Conservation (phyloP, 2,329 filamentous ascomycete genomes). For the Fusarium hostae region DNA sequence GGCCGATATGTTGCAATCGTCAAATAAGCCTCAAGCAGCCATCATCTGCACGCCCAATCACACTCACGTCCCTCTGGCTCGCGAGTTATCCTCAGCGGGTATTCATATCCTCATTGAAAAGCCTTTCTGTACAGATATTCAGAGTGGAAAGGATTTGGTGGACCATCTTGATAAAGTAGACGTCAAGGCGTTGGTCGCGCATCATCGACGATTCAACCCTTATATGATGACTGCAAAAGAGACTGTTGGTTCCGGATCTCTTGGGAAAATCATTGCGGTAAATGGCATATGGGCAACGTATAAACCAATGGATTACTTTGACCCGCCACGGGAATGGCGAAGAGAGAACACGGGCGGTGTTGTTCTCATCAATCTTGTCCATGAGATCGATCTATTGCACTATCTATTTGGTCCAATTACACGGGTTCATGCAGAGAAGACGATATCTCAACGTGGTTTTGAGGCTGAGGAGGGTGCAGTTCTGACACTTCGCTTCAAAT, state of each 20-base stretch:
- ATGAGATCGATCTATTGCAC: conserved; percentile 69
- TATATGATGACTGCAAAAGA: conserved; percentile 63
- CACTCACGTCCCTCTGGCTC: conserved; percentile 63
- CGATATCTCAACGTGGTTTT: conserved; percentile 55
- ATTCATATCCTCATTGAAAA: conserved; percentile 69
- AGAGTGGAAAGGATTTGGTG: conserved; percentile 49
- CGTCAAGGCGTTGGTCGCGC: conserved; percentile 64
- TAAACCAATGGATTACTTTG: conserved; percentile 65
- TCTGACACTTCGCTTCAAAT: conserved; percentile 62
- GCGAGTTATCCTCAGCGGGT: conserved; percentile 58
- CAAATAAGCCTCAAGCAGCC: conserved; percentile 60
- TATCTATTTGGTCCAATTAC: conserved; percentile 64
- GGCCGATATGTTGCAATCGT: conserved; percentile 54
- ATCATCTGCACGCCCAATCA: conserved; percentile 70
- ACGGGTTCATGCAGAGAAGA: conserved; percentile 62
- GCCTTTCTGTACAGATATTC: conserved; percentile 59
- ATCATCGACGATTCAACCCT: conserved; percentile 69
- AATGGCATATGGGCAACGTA: conserved; percentile 65
- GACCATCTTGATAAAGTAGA: conserved; percentile 40
- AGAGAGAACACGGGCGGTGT: conserved; percentile 57
- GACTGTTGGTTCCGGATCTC: conserved; percentile 50
- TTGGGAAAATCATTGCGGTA: conserved; percentile 63
- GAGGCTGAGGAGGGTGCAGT: conserved; percentile 67
- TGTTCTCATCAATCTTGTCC: conserved; percentile 68
- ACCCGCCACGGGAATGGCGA: conserved; percentile 60